These are phyloP conservation scores for Backusella westeae DNA, from an alignment of 192 early-diverging fungal genomes.

Conservation along the genomic window DNA sequence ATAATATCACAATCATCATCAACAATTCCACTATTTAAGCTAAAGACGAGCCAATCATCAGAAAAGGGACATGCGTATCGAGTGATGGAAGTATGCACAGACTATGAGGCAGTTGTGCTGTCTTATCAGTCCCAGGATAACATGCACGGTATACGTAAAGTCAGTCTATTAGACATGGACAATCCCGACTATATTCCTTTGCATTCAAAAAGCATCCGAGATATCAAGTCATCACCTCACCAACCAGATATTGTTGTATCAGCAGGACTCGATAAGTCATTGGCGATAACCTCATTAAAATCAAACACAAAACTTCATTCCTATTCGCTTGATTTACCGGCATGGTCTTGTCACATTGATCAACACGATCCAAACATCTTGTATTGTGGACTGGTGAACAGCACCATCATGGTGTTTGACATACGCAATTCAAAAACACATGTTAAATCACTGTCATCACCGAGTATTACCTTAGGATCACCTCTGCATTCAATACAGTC, in stretches of 20 bases:
- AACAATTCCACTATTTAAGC: neutral
- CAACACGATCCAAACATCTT: constrained; percentile 5
- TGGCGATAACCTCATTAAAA: constrained; percentile 22
- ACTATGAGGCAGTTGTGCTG: neutral
- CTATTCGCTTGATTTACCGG: constrained; percentile 11
- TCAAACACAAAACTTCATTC: constrained; percentile 20
- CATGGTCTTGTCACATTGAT: constrained; percentile 27
- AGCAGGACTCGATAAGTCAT: constrained; percentile 17
- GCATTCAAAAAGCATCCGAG: constrained; percentile 15
- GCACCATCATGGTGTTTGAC: constrained; percentile 20
- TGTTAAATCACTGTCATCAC: neutral
- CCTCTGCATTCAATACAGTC: constrained; percentile 4
- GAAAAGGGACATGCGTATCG: neutral
- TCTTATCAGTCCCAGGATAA: neutral
- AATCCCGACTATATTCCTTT: constrained; percentile 12
- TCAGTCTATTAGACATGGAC: constrained; percentile 6
- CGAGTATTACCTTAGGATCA: neutral
- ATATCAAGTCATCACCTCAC: constrained; percentile 13
- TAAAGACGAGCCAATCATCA: neutral
- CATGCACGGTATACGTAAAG: constrained; percentile 16
- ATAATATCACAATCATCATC: neutral
- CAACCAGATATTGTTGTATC: constrained; percentile 1
- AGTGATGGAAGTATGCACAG: neutral
- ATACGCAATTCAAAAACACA: constrained; percentile 19
- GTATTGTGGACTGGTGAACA: constrained; percentile 25